Percentiles rank a stretch among this genome's conserved stretches.
Evolutionary conservation across 2,329 filamentous ascomycete genomes (phyloP).

Genomic region (Emergomyces pasteurianus): DNA sequence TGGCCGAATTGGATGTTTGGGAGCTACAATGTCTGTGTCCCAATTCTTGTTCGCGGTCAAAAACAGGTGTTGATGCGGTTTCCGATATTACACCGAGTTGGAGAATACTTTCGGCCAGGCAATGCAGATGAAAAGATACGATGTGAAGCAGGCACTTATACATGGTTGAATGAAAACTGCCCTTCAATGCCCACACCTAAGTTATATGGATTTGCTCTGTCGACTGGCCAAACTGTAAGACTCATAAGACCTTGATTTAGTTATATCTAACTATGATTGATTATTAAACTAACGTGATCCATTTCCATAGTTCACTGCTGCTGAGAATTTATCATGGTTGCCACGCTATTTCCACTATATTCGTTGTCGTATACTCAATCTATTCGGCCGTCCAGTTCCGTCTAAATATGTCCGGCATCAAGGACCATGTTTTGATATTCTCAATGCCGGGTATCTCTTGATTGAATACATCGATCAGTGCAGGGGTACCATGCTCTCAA

Average conservation of each 20-base stretch:
- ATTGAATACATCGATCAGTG: constrained; percentile 11
- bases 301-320: constrained; percentile 7
- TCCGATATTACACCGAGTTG: constrained; percentile 6
- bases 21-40: constrained; percentile 27
- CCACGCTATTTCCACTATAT: constrained; percentile 4
- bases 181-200: constrained; percentile 10
- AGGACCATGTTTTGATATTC: background rate
- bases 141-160: constrained; percentile 8
- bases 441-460: constrained; percentile 11
- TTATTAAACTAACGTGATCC: too few relatives aligned
- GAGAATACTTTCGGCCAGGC: constrained; percentile 7
- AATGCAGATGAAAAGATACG: constrained; percentile 9
- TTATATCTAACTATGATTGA: too few relatives aligned
- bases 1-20: constrained; percentile 18
- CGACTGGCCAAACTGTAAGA: constrained; percentile 11
- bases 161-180: constrained; percentile 7
- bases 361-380: constrained; percentile 3
- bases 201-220: too few relatives aligned
- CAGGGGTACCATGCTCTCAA: constrained; percentile 13
- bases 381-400: constrained; percentile 3
- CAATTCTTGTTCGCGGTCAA: background rate
- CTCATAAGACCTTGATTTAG: too few relatives aligned
- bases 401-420: constrained; percentile 3
- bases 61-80: constrained; percentile 6
- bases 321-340: constrained; percentile 4